phyloP scores from a whole-genome alignment of 306 rosid genomes.

The Quercus variabilis region DNA sequence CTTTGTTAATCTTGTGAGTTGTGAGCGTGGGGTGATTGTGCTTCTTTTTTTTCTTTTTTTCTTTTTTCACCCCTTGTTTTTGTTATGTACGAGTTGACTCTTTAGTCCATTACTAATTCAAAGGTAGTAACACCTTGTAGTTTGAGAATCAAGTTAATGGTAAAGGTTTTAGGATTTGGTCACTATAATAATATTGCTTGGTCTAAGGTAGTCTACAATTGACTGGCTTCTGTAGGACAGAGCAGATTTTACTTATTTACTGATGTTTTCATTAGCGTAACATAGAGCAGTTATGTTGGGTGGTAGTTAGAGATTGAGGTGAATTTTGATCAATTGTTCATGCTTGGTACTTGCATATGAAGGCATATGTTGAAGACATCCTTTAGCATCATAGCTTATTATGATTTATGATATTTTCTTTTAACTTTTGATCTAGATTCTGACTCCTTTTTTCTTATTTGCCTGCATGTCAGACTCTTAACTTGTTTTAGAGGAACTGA shows the following conservation, averaged over 20 bases:
- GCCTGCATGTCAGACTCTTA: slow-evolving; percentile 24
- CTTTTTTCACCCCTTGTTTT: no score
- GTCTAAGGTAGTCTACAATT: neutral
- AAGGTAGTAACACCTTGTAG: neutral
- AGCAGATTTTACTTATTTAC: neutral
- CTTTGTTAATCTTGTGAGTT: no score
- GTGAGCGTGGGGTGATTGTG: no score
- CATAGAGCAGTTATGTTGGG: neutral
- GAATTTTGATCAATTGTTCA: neutral
- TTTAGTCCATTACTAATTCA: no score
- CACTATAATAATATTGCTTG: neutral
- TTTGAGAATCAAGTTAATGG: no score
- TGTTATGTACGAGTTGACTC: no score
- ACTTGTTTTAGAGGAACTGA: slow-evolving; percentile 25
- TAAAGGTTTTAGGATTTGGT: neutral
- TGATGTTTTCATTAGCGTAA: no score
- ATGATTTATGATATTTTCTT: neutral
- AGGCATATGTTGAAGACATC: neutral
- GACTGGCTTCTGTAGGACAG: neutral
- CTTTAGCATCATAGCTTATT: neutral
- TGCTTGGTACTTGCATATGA: neutral
- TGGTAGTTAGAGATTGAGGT: neutral
- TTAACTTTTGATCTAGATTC: neutral
- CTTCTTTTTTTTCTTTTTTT: no score
- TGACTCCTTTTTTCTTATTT: neutral